Percentiles rank a stretch among this genome's conserved stretches.
phyloP scores from a whole-genome alignment of 169 alveolate genomes.

The Babesia sp. region DNA sequence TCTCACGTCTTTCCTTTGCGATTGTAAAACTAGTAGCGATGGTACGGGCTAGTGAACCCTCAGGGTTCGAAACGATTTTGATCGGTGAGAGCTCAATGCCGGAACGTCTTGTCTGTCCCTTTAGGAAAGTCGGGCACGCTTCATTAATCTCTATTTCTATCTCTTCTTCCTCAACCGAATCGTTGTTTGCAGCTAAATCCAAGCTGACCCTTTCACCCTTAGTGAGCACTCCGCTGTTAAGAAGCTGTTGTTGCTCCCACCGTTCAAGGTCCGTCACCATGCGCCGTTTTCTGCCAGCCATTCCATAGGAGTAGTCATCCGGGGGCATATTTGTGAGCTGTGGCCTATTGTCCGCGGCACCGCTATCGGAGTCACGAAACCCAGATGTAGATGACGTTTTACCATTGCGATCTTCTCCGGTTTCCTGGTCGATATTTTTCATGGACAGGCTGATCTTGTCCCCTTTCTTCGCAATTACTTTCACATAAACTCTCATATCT shows the following conservation, averaged over 20 bases:
- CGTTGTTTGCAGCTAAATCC: slow-evolving; percentile 31
- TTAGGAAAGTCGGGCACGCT: slow-evolving; percentile 92
- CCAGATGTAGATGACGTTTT: slow-evolving; percentile 10
- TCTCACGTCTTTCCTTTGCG: slow-evolving; percentile 89
- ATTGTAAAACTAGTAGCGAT: slow-evolving; percentile 86
- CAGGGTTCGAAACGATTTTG: slow-evolving; percentile 88
- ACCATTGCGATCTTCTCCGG: slow-evolving; percentile 68
- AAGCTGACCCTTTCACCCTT: slow-evolving; percentile 53
- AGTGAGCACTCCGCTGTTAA: slow-evolving; percentile 64
- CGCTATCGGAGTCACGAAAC: background rate
- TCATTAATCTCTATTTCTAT: slow-evolving; percentile 90
- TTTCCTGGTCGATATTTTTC: slow-evolving; percentile 81
- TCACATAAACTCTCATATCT: slow-evolving; percentile 66
- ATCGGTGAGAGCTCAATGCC: slow-evolving; percentile 88
- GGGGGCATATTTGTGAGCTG: slow-evolving; percentile 29
- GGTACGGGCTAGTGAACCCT: slow-evolving; percentile 89
- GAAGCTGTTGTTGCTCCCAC: slow-evolving; percentile 77
- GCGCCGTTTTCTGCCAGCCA: slow-evolving; percentile 43
- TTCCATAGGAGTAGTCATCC: slow-evolving; percentile 55
- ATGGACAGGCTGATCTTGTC: slow-evolving; percentile 77
- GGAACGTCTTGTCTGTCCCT: slow-evolving; percentile 93
- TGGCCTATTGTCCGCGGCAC: background rate
- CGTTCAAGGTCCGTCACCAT: slow-evolving; percentile 70
- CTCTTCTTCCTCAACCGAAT: slow-evolving; percentile 65
- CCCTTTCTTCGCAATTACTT: slow-evolving; percentile 48